Conservation (phyloP, 345 rosid genomes). For the Euphorbia tirucalli region DNA sequence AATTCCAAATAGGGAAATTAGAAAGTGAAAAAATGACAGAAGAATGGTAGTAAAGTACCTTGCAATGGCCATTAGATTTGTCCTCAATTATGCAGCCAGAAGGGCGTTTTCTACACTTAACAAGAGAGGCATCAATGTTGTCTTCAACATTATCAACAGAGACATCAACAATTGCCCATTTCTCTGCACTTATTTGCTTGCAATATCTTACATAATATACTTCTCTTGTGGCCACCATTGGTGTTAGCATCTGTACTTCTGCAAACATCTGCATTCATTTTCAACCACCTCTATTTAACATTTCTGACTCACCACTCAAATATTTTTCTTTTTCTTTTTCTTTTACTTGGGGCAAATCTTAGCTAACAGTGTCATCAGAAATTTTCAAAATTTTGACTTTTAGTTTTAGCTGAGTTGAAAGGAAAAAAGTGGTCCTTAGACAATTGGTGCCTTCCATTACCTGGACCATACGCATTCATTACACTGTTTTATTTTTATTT, state of each 20-base stretch:
- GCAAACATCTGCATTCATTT: conserved; percentile 77
- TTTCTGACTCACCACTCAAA: no score
- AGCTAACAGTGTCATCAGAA: no score
- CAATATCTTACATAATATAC: conserved; percentile 79
- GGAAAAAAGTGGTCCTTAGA: no score
- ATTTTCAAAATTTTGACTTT: no score
- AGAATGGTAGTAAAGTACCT: conserved; percentile 35
- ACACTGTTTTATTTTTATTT: no score
- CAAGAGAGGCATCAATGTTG: conserved; percentile 72
- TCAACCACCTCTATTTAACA: neutral
- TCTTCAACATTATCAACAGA: conserved; percentile 82
- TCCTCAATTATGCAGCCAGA: conserved; percentile 96
- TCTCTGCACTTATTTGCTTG: conserved; percentile 73
- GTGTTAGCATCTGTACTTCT: conserved; percentile 92
- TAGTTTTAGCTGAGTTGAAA: no score
- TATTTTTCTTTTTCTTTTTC: no score
- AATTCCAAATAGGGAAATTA: no score
- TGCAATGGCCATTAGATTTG: conserved; percentile 88
- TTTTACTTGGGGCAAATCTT: no score
- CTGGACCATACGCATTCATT: no score
- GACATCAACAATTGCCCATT: conserved; percentile 94
- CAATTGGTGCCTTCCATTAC: no score
- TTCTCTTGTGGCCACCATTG: conserved; percentile 89
- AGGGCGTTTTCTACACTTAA: conserved; percentile 86
- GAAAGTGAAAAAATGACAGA: neutral